Evolutionary conservation across 2,329 filamentous ascomycete genomes (phyloP).

Genomic region (Neofusicoccum umdonicola): DNA sequence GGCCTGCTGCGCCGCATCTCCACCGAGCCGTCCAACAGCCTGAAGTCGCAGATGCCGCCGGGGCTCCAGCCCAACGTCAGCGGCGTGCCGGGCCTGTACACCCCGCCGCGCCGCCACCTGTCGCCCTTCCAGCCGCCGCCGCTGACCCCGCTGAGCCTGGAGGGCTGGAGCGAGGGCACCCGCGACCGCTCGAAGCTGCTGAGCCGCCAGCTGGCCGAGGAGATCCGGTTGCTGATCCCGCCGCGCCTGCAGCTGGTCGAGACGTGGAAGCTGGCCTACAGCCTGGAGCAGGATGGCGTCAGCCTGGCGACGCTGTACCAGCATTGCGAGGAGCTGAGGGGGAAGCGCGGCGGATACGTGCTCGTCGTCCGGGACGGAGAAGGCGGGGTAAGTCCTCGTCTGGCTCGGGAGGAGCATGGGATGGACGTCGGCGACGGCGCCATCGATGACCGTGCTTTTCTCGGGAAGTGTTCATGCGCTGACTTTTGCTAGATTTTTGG

Average conservation of each 20-base stretch:
- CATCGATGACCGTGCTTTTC: no score
- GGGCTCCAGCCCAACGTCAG: conserved; percentile 10
- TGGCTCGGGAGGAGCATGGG: no score
- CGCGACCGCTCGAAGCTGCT: conserved; percentile 64
- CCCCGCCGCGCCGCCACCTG: conserved; percentile 59
- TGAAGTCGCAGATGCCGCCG: not conserved
- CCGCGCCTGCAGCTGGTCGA: conserved; percentile 83
- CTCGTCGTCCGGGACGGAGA: conserved; percentile 78
- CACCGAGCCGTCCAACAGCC: conserved; percentile 36
- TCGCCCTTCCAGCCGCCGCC: conserved; percentile 87
- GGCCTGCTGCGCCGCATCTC: conserved; percentile 48
- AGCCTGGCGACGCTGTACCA: conserved; percentile 84
- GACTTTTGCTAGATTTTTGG: conserved; percentile 65
- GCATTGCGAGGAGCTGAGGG: conserved; percentile 66
- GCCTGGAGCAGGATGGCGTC: conserved; percentile 86
- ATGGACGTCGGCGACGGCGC: no score
- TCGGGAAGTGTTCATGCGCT: not conserved
- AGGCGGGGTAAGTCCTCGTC: conserved; percentile 60
- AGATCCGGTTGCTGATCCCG: conserved; percentile 86
- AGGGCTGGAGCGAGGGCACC: conserved; percentile 64
- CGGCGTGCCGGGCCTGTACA: conserved; percentile 60
- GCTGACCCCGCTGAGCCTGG: conserved; percentile 73
- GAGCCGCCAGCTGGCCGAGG: conserved; percentile 74
- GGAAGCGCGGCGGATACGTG: conserved; percentile 78
- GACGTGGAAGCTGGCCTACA: conserved; percentile 83